These are phyloP conservation scores for Paramecium primaurelia DNA, from an alignment of 73 alveolate genomes.

Conservation along the genomic window DNA sequence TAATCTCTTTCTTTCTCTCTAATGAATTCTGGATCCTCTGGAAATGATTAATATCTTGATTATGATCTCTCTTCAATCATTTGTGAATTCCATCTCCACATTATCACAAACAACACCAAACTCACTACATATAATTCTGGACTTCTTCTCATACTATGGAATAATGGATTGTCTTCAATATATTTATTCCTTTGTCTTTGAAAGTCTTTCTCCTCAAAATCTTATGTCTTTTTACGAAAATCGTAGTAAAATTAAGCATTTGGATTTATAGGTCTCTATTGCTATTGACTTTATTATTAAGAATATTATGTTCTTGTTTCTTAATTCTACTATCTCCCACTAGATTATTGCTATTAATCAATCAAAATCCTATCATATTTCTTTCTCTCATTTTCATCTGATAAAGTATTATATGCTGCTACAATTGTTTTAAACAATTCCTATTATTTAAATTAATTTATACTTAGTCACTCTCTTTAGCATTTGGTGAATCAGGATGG, in stretches of 20 bases:
- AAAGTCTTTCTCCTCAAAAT: not conserved
- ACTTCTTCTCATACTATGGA: not conserved
- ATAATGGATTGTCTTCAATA: not conserved
- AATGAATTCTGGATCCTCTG: constrained; percentile 48
- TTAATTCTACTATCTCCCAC: not conserved
- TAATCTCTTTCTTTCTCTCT: constrained; percentile 4
- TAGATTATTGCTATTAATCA: not conserved
- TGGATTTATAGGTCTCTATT: not conserved
- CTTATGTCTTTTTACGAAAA: not conserved
- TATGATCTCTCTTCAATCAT: constrained; percentile 36
- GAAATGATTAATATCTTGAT: not conserved
- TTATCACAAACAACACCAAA: not conserved
- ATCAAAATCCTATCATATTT: not conserved
- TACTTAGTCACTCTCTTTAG: not conserved
- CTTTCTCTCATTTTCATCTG: not conserved
- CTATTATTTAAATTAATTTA: not conserved
- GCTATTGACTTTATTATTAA: not conserved
- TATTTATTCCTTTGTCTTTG: not conserved
- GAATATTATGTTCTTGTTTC: not conserved
- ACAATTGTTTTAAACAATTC: constrained; percentile 1
- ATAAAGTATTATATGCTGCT: not conserved
- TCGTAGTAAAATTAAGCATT: not conserved
- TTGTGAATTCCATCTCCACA: constrained; percentile 12
- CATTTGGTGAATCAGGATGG: constrained; percentile 41
- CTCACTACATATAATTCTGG: constrained; percentile 36